Percentiles rank a stretch among this genome's conserved stretches.
phyloP scores from a whole-genome alignment of 305 asterid species.

The Withania somnifera region DNA sequence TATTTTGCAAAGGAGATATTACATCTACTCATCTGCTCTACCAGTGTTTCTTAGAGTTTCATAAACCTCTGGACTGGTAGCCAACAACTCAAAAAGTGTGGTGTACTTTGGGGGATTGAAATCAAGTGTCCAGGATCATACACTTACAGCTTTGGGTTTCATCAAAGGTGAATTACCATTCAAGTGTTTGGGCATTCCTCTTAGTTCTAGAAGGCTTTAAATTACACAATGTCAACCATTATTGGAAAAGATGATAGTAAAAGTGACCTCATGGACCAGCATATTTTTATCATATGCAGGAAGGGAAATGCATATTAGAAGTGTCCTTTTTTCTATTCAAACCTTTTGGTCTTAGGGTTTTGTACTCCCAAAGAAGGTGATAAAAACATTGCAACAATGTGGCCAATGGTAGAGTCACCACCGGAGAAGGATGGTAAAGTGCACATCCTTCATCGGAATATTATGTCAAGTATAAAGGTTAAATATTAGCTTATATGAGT shows the following conservation, averaged over 20 bases:
- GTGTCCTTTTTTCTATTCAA: not conserved
- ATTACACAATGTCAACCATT: not conserved
- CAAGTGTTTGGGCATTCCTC: not conserved
- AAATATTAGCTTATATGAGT: no score
- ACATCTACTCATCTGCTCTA: no score
- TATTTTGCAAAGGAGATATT: no score
- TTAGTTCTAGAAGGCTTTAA: not conserved
- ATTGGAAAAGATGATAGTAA: not conserved
- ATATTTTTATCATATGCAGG: not conserved
- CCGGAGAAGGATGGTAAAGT: no score
- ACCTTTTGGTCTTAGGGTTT: not conserved
- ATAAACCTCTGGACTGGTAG: not conserved
- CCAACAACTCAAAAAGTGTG: not conserved
- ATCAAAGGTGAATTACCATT: not conserved
- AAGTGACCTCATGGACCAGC: not conserved
- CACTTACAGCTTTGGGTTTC: not conserved
- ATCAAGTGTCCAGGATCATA: fast-evolving
- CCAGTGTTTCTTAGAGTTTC: not conserved
- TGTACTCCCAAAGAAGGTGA: not conserved
- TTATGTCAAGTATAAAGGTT: no score
- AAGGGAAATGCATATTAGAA: not conserved
- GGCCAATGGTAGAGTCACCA: no score
- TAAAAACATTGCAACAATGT: no score
- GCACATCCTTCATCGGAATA: no score
- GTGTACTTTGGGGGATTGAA: not conserved